phyloP scores from a whole-genome alignment of 2,329 filamentous ascomycete species.

The Penicillium sclerotiorum region DNA sequence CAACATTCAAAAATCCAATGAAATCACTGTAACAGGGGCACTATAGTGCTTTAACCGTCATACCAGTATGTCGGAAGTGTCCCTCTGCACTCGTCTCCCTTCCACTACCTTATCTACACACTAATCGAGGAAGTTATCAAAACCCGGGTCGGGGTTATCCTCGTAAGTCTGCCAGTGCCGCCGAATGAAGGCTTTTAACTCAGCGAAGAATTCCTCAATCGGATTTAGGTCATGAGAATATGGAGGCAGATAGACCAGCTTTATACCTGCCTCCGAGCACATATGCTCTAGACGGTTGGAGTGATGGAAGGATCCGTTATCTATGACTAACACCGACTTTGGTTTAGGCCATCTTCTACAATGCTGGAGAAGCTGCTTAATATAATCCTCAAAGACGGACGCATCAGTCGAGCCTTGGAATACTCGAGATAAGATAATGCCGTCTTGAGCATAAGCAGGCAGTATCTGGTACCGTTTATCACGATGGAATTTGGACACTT shows the following conservation, averaged over 20 bases:
- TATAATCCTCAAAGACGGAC: background rate
- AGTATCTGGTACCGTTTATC: slow-evolving; percentile 2
- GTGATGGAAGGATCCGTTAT: background rate
- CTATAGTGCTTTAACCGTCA: background rate
- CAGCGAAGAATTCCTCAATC: slow-evolving; percentile 39
- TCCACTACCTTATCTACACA: background rate
- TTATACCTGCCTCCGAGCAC: background rate
- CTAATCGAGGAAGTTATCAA: background rate
- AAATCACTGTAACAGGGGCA: too few species aligned
- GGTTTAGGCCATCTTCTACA: slow-evolving; percentile 1
- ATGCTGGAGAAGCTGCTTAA: background rate
- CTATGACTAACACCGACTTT: slow-evolving; percentile 16
- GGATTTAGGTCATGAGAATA: slow-evolving; percentile 41
- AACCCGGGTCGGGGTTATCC: background rate
- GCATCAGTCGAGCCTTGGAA: background rate
- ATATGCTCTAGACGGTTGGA: background rate
- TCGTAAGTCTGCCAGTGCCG: background rate
- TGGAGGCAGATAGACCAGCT: slow-evolving; percentile 25
- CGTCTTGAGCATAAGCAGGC: background rate
- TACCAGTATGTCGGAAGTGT: background rate
- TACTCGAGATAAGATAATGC: background rate
- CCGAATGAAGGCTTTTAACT: slow-evolving; percentile 37
- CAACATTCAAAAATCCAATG: too few species aligned
- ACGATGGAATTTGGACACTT: slow-evolving; percentile 1
- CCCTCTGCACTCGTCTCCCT: background rate